These are phyloP conservation scores for Neonothopanus nambi DNA, from an alignment of 1,284 basidiomycete species.

Conservation along the genomic window DNA sequence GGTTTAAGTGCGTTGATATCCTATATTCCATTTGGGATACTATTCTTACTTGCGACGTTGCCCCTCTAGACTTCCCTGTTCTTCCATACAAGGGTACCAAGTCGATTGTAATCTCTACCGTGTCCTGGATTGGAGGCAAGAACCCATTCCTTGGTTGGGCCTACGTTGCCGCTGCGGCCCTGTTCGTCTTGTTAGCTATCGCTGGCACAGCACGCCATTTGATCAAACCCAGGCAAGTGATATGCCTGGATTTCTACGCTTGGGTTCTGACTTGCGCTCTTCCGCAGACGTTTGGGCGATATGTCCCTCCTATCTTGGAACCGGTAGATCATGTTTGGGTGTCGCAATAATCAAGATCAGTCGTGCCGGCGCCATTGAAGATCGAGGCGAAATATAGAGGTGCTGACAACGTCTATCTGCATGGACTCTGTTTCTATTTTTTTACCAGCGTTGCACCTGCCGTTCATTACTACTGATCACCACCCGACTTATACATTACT, in stretches of 20 bases:
- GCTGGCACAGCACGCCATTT: slow-evolving; percentile 91
- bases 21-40: slow-evolving; percentile 3
- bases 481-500: background rate
- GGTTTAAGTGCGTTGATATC: slow-evolving; percentile 72
- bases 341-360: too few relatives aligned
- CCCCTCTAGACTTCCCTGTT: slow-evolving; percentile 85
- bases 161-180: slow-evolving; percentile 86
- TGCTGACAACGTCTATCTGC: background rate
- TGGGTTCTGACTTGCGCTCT: background rate
- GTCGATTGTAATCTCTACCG: slow-evolving; percentile 94
- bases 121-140: slow-evolving; percentile 98
- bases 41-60: slow-evolving; percentile 16
- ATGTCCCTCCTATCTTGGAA: slow-evolving; percentile 90
- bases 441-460: background rate
- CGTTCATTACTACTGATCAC: background rate
- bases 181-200: slow-evolving; percentile 88
- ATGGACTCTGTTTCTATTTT: background rate
- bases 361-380: too few relatives aligned
- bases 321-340: slow-evolving; percentile 35
- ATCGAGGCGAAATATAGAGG: too few relatives aligned
- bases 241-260: slow-evolving; percentile 45
- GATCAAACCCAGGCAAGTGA: slow-evolving; percentile 84
- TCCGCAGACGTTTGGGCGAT: slow-evolving; percentile 70
- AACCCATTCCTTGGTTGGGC: slow-evolving; percentile 98
- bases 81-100: slow-evolving; percentile 92